Conservation (phyloP, 2,329 filamentous ascomycete species). For the Verticillium albo-atrum region DNA sequence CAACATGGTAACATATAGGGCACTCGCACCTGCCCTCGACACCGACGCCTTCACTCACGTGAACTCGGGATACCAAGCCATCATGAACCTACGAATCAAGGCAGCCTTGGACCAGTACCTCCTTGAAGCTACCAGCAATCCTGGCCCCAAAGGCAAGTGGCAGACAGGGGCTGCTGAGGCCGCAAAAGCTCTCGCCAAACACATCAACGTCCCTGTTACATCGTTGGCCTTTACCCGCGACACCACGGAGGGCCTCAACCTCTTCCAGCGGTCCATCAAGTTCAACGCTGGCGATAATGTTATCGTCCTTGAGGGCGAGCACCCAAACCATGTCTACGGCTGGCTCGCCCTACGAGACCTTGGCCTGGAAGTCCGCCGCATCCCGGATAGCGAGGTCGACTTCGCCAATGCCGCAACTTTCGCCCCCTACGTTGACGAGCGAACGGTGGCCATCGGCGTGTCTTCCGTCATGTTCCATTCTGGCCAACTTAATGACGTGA, state of each 20-base stretch:
- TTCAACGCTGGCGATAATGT: conserved; percentile 25
- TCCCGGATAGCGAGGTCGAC: conserved; percentile 13
- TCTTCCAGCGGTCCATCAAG: conserved; percentile 18
- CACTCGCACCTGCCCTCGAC: background rate
- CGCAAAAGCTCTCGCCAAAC: conserved; percentile 17
- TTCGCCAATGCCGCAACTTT: conserved; percentile 18
- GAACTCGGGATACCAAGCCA: background rate
- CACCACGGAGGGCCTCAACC: conserved; percentile 24
- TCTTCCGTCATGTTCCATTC: conserved; percentile 27
- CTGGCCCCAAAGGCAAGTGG: conserved; percentile 9
- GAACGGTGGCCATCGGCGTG: conserved; percentile 23
- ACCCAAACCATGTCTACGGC: conserved; percentile 24
- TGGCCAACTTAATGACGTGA: conserved; percentile 25
- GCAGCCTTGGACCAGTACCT: background rate
- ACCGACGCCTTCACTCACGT: background rate
- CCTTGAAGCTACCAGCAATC: background rate
- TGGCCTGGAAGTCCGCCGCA: conserved; percentile 22
- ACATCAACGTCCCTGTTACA: conserved; percentile 19
- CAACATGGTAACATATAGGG: background rate
- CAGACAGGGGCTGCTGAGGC: conserved; percentile 13
- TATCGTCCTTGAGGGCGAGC: conserved; percentile 24
- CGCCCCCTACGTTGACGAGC: conserved; percentile 20
- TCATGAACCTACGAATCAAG: background rate
- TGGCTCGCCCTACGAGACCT: conserved; percentile 19
- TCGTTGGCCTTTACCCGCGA: conserved; percentile 24